These are phyloP conservation scores for Elongisporangium anandrum DNA, from an alignment of 352 stramenopile species.

Conservation along the genomic window DNA sequence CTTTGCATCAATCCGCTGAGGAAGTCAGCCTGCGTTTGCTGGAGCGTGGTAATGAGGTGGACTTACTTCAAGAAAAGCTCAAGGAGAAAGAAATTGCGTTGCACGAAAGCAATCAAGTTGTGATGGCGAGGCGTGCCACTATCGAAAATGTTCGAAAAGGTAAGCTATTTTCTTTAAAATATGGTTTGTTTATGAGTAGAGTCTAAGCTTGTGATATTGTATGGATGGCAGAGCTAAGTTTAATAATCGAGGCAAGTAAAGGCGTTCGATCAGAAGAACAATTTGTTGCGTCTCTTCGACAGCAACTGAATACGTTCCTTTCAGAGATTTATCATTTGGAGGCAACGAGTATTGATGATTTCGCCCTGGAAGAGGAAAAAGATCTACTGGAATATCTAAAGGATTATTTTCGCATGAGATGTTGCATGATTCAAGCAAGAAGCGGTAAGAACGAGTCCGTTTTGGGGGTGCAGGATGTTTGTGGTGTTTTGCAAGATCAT, in stretches of 20 bases:
- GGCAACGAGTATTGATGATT: conserved; percentile 11
- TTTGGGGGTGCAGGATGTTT: neutral
- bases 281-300: conserved; percentile 28
- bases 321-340: conserved; percentile 36
- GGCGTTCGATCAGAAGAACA: conserved; percentile 18
- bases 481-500: neutral
- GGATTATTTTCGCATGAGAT: conserved; percentile 28
- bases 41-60: neutral
- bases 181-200: neutral
- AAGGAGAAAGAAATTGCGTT: conserved; percentile 12
- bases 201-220: conserved; percentile 1
- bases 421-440: conserved; percentile 6
- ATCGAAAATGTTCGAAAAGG: conserved; percentile 56
- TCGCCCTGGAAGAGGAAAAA: conserved; percentile 22
- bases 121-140: conserved; percentile 31
- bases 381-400: conserved; percentile 37
- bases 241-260: conserved; percentile 19
- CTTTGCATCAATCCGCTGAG: neutral
- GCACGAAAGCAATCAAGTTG: conserved; percentile 22
- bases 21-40: neutral
- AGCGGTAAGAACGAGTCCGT: conserved; percentile 2
- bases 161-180: neutral
- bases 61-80: conserved; percentile 8
- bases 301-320: conserved; percentile 47
- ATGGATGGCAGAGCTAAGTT: conserved; percentile 19